Conservation (phyloP, 805 yeast species). For the Candida pseudofarinosa region DNA sequence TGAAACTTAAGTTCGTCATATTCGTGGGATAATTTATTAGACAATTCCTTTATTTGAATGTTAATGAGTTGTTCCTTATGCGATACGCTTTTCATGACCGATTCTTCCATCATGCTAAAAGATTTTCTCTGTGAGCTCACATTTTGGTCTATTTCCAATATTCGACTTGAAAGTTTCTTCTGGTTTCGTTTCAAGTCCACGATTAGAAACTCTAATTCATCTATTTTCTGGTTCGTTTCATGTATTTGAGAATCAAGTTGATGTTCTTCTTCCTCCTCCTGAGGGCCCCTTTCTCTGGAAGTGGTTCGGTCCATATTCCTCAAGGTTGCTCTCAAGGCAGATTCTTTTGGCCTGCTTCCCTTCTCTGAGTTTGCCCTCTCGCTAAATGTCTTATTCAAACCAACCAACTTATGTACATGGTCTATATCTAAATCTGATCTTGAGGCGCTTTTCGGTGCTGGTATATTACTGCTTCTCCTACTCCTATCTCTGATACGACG, state of each 20-base stretch:
- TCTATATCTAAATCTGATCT: conserved; percentile 8
- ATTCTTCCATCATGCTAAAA: conserved; percentile 22
- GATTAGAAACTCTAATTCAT: conserved; percentile 18
- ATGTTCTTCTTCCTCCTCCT: conserved; percentile 4
- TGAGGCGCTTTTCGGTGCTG: conserved; percentile 4
- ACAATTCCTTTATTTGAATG: conserved; percentile 26
- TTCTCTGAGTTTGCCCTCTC: background rate
- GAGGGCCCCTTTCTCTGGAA: background rate
- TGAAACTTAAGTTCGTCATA: conserved; percentile 31
- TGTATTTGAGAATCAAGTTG: conserved; percentile 10
- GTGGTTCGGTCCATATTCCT: background rate
- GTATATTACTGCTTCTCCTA: conserved; percentile 4
- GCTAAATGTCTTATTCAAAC: conserved; percentile 6
- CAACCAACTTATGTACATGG: conserved; percentile 14
- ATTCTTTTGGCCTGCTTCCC: background rate
- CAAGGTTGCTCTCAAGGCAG: background rate
- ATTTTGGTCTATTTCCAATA: conserved; percentile 4
- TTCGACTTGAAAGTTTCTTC: conserved; percentile 7
- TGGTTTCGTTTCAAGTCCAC: conserved; percentile 12
- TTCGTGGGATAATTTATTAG: conserved; percentile 21
- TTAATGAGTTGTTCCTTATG: conserved; percentile 26
- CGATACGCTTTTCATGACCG: conserved; percentile 24
- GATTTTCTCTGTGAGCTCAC: conserved; percentile 9
- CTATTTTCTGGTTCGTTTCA: conserved; percentile 11
- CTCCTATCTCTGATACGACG: background rate